These are phyloP conservation scores for Colletotrichum sansevieriae DNA, from an alignment of 2,329 filamentous ascomycete species.

Conservation along the genomic window DNA sequence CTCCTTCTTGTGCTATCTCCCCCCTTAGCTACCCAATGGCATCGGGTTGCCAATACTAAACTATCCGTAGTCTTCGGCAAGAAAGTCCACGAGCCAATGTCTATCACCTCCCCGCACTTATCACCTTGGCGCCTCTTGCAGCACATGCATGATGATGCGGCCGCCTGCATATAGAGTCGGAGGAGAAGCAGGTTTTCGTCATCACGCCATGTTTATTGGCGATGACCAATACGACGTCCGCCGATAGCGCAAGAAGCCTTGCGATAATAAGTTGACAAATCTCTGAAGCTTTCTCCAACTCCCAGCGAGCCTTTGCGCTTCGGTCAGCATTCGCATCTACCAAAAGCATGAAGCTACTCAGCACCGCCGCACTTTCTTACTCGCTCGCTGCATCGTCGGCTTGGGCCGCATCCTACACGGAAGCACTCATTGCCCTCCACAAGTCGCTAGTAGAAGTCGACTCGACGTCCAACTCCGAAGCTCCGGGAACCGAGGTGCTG, in stretches of 20 bases:
- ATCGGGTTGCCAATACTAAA: too few relatives aligned
- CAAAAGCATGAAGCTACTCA: not conserved
- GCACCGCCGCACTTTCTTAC: not conserved
- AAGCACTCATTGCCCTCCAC: conserved; percentile 78
- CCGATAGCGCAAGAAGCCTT: conserved; percentile 9
- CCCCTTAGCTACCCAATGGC: too few relatives aligned
- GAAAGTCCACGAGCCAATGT: too few relatives aligned
- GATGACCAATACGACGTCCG: conserved; percentile 11
- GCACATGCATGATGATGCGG: too few relatives aligned
- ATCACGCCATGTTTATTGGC: conserved; percentile 7
- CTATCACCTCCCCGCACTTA: conserved; percentile 11
- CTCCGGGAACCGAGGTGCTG: conserved; percentile 76
- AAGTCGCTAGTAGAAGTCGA: conserved; percentile 78
- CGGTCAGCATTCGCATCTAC: not conserved
- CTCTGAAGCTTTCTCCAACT: accelerated
- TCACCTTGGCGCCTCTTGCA: conserved; percentile 26
- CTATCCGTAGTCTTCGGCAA: too few relatives aligned
- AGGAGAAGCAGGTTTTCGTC: conserved; percentile 17
- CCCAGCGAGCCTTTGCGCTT: accelerated
- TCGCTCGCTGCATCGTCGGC: not conserved
- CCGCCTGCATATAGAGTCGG: conserved; percentile 4
- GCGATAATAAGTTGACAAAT: not conserved
- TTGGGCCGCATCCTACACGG: conserved; percentile 55
- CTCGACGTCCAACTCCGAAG: conserved; percentile 79
- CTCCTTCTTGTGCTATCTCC: not conserved